phyloP scores from a whole-genome alignment of 2,329 filamentous ascomycete genomes.

The Chlorencoelia australis region DNA sequence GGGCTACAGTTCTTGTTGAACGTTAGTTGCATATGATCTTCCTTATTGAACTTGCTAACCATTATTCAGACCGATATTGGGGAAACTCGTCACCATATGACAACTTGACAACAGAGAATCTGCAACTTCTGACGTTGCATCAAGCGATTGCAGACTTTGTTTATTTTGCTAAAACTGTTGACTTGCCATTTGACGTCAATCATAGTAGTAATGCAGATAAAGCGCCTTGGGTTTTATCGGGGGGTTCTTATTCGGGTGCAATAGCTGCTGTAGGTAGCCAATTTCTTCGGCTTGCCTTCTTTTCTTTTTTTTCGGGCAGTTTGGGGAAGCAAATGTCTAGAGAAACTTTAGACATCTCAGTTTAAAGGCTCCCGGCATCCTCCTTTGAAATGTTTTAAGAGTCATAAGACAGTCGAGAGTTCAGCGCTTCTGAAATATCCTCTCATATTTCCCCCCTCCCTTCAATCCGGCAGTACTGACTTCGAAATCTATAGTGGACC shows the following conservation, averaged over 20 bases:
- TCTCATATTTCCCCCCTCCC: too few species aligned
- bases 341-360: too few species aligned
- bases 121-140: constrained; percentile 43
- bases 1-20: constrained; percentile 44
- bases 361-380: too few species aligned
- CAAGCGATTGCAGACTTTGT: constrained; percentile 44
- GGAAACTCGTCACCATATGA: constrained; percentile 44
- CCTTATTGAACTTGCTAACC: constrained; percentile 2
- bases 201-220: constrained; percentile 38
- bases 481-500: too few species aligned
- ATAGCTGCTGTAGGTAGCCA: too few species aligned
- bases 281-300: too few species aligned
- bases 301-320: too few species aligned
- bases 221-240: constrained; percentile 46
- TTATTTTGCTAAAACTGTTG: constrained; percentile 41
- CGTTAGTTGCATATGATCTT: constrained; percentile 28
- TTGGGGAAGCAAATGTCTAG: too few species aligned
- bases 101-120: constrained; percentile 39
- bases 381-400: too few species aligned
- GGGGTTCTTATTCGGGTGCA: constrained; percentile 47
- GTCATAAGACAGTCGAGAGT: too few species aligned
- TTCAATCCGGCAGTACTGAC: too few species aligned
- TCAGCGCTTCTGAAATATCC: too few species aligned
- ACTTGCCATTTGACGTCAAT: constrained; percentile 42
- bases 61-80: constrained; percentile 42